Conservation (phyloP, 306 rosid species). For the Lablab purpureus region DNA sequence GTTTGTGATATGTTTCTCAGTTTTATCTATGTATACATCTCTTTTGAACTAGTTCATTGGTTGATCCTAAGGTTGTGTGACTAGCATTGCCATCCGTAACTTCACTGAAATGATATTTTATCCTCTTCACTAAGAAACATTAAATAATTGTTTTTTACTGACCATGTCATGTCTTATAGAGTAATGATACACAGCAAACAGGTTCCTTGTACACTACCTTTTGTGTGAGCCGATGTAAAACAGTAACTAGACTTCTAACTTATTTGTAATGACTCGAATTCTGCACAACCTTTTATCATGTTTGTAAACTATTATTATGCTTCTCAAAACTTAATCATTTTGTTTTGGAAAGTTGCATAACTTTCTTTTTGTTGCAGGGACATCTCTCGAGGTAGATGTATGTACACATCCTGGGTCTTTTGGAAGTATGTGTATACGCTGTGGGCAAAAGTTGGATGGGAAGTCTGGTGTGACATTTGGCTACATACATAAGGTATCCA, state of each 20-base stretch:
- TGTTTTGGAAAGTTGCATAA: slow-evolving; percentile 26
- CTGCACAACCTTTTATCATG: slow-evolving; percentile 22
- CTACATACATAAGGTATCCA: slow-evolving; percentile 80
- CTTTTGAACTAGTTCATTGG: slow-evolving; percentile 19
- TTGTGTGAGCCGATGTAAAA: slow-evolving; percentile 9
- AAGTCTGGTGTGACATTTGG: slow-evolving; percentile 83
- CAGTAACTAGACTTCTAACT: slow-evolving; percentile 1
- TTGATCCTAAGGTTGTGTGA: slow-evolving; percentile 11
- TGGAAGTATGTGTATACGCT: slow-evolving; percentile 74
- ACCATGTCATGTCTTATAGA: slow-evolving; percentile 19
- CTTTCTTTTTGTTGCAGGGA: slow-evolving; percentile 55
- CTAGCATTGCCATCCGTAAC: slow-evolving; percentile 18
- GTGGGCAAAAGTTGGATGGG: slow-evolving; percentile 75
- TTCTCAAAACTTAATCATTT: slow-evolving; percentile 15
- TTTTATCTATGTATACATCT: slow-evolving; percentile 9
- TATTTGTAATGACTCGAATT: neutral
- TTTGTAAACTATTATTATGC: slow-evolving; percentile 12
- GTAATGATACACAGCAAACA: neutral
- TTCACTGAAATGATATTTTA: neutral
- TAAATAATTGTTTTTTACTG: slow-evolving; percentile 14
- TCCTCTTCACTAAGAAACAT: neutral
- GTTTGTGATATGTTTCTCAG: neutral
- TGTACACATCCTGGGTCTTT: slow-evolving; percentile 88
- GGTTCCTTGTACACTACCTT: neutral
- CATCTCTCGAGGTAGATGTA: slow-evolving; percentile 48